phyloP scores from a whole-genome alignment of 2,329 filamentous ascomycete genomes.

The Fusarium sublunatum region DNA sequence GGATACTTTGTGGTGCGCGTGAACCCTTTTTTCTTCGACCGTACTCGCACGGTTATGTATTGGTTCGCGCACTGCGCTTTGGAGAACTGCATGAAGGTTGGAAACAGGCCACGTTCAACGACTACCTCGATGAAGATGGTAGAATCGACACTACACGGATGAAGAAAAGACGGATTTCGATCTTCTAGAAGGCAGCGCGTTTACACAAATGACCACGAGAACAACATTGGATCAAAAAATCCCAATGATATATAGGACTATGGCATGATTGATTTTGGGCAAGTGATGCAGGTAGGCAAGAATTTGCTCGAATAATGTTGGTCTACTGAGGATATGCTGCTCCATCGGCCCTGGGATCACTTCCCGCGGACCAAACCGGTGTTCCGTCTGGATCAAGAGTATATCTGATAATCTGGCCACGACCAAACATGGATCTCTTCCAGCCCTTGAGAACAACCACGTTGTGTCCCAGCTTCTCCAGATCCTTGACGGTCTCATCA shows the following conservation, averaged over 20 bases:
- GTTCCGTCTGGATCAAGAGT: constrained; percentile 77
- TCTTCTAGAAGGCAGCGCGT: not conserved
- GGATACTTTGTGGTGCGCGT: not conserved
- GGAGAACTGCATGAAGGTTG: not conserved
- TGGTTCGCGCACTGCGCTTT: not conserved
- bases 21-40: not conserved
- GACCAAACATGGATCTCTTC: constrained; percentile 77
- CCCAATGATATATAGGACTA: too few relatives aligned
- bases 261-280: too few relatives aligned
- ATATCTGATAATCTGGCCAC: constrained; percentile 86
- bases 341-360: constrained; percentile 89
- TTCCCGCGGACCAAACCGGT: constrained; percentile 86
- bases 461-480: constrained; percentile 78
- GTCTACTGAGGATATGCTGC: constrained; percentile 64
- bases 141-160: not conserved
- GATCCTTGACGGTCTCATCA: constrained; percentile 71
- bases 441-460: constrained; percentile 75
- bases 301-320: too few relatives aligned
- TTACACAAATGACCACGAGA: not conserved
- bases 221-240: too few relatives aligned
- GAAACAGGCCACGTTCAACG: not conserved
- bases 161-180: not conserved
- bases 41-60: not conserved
- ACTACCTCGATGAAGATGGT: not conserved
- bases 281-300: too few relatives aligned